Evolutionary conservation across 2,329 filamentous ascomycete genomes (phyloP), one percentile per base, ranked within the genome.

Genomic region (Xylaria sp.): DNA sequence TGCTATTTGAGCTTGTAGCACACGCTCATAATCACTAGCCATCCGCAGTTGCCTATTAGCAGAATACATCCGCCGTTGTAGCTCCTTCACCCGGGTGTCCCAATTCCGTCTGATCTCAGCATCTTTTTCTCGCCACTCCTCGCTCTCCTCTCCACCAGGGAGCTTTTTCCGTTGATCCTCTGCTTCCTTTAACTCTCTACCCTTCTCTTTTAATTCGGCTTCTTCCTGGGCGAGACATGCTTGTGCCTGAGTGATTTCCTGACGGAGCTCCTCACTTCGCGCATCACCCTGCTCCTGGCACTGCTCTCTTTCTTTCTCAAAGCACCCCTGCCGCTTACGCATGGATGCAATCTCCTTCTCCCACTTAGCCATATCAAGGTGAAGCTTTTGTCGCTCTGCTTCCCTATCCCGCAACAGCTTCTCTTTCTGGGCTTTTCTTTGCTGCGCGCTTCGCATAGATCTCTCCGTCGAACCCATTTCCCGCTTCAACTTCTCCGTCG

Each of bases 391-490:
- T 61, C 89, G 85, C 75, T 93, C 91, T 17, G 85, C 83, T 72
- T 89, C 85, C 77, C 90, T 93, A 57, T 93, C 89, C 72, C 87
- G 87, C 58, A 94, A 76, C 9, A 86, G 74, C 73, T 89, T 89
- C 75, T 97, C 93, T 75, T 92, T 92, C 75, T 94, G 92, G 0
- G 87, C 85, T 72, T 91, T 92, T 67, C 92, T 90, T 69, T 91
- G 92, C 76, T 96, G 91, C 0, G 92, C 91, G 4, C 89, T 86
- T 54, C 93, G 89, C 82, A 96, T 97, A 70, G 92, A 85, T 60
- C 93, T 89, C 77, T 96, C 93, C 5, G 94, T 88, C 51, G 87
- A 88, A 59, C 92, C 90, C 60, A 96, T 90, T 75, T 95, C 90
- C 69, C 91, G 91, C 74, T 92, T 93, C 61, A 97, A 81, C 75